phyloP scores from a whole-genome alignment of 2,329 filamentous ascomycete genomes.

The Intubia oerlemansii region DNA sequence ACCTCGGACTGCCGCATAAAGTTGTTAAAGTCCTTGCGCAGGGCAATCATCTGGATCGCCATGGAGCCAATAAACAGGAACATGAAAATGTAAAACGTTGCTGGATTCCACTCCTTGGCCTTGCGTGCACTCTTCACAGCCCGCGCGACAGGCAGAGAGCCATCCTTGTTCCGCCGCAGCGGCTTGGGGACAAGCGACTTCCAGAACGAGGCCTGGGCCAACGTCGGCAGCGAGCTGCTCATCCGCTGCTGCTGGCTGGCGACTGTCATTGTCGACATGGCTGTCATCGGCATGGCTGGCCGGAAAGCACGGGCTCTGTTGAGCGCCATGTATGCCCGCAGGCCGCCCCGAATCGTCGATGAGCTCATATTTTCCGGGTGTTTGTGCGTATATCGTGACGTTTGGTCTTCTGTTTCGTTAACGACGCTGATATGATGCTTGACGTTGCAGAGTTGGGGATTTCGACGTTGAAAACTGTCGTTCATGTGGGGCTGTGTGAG shows the following conservation, averaged over 20 bases:
- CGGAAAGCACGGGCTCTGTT: too few species aligned
- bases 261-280: too few species aligned
- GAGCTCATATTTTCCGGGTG: too few species aligned
- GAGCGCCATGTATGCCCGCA: too few species aligned
- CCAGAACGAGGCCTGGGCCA: constrained; percentile 36
- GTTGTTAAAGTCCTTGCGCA: constrained; percentile 54
- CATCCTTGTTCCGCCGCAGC: constrained; percentile 23
- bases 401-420: too few species aligned
- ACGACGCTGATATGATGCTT: too few species aligned
- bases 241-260: not conserved
- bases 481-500: too few species aligned
- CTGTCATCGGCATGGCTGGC: too few species aligned
- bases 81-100: constrained; percentile 63
- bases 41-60: constrained; percentile 73
- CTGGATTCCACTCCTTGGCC: constrained; percentile 51
- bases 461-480: too few species aligned
- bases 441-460: too few species aligned
- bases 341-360: too few species aligned
- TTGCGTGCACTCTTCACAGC: constrained; percentile 18
- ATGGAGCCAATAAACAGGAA: constrained; percentile 84
- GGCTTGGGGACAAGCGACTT: constrained; percentile 46
- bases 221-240: constrained; percentile 10
- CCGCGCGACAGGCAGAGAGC: constrained; percentile 12
- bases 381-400: too few species aligned
- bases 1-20: constrained; percentile 60